Evolutionary conservation across 257 asterid genomes (phyloP).

Genomic region (Cynanchum wilfordii): DNA sequence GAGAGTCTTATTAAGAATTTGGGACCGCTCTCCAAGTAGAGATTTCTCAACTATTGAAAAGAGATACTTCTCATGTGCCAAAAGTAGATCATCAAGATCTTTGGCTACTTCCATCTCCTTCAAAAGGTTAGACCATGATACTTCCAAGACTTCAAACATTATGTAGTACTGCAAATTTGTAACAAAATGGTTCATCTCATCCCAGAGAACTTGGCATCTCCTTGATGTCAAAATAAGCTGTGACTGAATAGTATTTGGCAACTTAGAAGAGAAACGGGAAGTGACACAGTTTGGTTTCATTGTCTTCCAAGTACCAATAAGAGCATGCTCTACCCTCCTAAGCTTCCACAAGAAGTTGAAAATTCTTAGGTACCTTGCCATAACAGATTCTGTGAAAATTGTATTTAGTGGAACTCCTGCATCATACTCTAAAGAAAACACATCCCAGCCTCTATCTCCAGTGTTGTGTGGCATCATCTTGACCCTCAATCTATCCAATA

Average conservation of each 20-base stretch:
- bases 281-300: conserved; percentile 97
- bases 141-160: conserved; percentile 97
- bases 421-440: conserved; percentile 91
- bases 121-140: conserved; percentile 83
- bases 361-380: conserved; percentile 79
- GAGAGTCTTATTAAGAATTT: conserved; percentile 65
- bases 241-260: conserved; percentile 68
- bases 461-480: conserved; percentile 94
- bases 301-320: conserved; percentile 88
- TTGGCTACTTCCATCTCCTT: conserved; percentile 86
- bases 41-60: conserved; percentile 84
- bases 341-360: conserved; percentile 98
- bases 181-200: conserved; percentile 95
- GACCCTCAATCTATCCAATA: conserved; percentile 85
- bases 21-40: conserved; percentile 88
- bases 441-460: conserved; percentile 99
- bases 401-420: conserved; percentile 88
- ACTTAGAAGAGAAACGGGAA: conserved; percentile 62
- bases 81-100: conserved; percentile 90
- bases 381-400: conserved; percentile 82
- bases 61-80: conserved; percentile 89
- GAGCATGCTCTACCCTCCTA: conserved; percentile 89
- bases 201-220: conserved; percentile 98
- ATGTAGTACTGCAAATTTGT: conserved; percentile 94
- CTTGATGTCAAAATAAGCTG: conserved; percentile 82